phyloP scores from a whole-genome alignment of 306 rosid genomes.

The Sesbania bispinosa region DNA sequence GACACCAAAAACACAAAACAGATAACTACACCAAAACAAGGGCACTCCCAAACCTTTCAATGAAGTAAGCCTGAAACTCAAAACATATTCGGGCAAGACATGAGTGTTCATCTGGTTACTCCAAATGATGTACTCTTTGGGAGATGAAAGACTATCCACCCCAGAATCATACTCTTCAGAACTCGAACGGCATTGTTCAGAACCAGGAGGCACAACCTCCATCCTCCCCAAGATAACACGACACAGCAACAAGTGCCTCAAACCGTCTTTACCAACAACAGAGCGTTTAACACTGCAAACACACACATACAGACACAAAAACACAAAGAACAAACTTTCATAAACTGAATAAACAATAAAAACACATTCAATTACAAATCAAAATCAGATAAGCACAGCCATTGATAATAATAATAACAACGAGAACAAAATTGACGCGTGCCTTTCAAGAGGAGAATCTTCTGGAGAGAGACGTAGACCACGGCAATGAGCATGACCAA shows the following conservation, averaged over 20 bases:
- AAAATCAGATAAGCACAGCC: neutral
- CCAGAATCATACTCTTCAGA: constrained; percentile 73
- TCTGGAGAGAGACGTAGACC: constrained; percentile 61
- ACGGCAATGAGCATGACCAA: constrained; percentile 23
- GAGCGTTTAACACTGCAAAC: constrained; percentile 46
- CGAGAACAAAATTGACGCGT: neutral
- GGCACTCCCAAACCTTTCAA: constrained; percentile 35
- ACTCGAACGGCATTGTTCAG: constrained; percentile 58
- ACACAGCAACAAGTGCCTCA: constrained; percentile 66
- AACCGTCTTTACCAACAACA: constrained; percentile 48
- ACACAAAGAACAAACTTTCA: too few relatives aligned
- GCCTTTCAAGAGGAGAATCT: constrained; percentile 59
- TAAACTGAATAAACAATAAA: too few relatives aligned
- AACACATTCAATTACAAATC: neutral
- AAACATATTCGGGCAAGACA: constrained; percentile 63
- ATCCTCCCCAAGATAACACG: constrained; percentile 78
- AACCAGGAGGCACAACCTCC: constrained; percentile 58
- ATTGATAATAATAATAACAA: neutral
- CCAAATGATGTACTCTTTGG: constrained; percentile 72
- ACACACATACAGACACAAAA: neutral
- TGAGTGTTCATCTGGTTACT: constrained; percentile 69
- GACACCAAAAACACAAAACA: neutral
- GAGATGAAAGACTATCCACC: constrained; percentile 49
- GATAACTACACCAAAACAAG: neutral
- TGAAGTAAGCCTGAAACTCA: constrained; percentile 60